Evolutionary conservation across 371 early-diverging fungal species (phyloP), one percentile per base, ranked within the genome.

Genomic region (Lichtheimia hyalospora): DNA sequence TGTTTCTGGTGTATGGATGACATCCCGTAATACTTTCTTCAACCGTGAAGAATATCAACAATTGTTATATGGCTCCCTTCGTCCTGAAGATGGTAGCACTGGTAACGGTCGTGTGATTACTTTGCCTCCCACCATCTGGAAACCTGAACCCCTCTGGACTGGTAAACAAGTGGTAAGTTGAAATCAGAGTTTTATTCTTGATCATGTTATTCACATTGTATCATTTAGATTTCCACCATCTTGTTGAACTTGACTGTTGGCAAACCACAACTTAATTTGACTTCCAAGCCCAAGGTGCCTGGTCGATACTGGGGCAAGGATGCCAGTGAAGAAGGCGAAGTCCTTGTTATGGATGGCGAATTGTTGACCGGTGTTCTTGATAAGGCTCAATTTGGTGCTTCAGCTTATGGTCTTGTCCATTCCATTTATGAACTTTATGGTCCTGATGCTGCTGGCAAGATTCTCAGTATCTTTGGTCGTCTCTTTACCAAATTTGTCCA

Each of bases 351-450:
- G 71, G 87, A 94, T 58, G 96, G 97, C 48, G 87, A 95, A 56
- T 81, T 97, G 28, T 55, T 98, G 27, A 91, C 91, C 1, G 99
- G 99, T 67, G 85, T 98, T 21, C 79, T 99, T 21, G 99, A 99
- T 81, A 99, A 99, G 79, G 89, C 92, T 20, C 97, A 98, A 71
- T 92, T 99, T 57, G 99, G 99, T 71, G 96, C 98, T 7, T 79
- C 92, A 46, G 82, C 93, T 5, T 90, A 89, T 71, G 99, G 99
- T 71, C 77, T 99, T 23, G 93, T 98, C 7, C 99, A 99, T 81
- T 91, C 94, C 41, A 88, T 96, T 34, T 96, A 97, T 71, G 99
- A 99, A 77, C 82, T 97, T 14, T 99, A 99, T 78, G 96, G 98
- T 49, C 84, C 95, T n/a, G 77, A 84, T 18, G 86, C 90, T 21